Evolutionary conservation across 331 rosid species (phyloP), one percentile per base, ranked within the genome.

Genomic region (Malus hybrid): DNA sequence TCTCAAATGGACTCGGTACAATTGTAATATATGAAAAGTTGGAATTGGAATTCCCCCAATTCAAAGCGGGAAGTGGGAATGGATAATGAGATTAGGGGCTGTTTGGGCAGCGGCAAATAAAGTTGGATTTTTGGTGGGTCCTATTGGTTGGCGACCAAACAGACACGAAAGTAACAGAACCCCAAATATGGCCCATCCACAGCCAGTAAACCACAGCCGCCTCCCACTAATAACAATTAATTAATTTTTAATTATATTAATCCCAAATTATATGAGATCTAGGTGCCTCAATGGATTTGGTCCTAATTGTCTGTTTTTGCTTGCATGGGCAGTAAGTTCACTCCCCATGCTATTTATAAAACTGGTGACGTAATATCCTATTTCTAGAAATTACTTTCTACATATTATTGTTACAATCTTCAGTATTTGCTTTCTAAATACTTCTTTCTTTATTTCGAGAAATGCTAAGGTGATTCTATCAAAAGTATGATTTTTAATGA

Each of bases 61-160:
- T 39, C 12, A 39, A 39, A 39, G 44, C 12, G 44, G 12, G 44
- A 39, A 72, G 24, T 34, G 39, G 27, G 20, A 55, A 55, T 33
- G 54, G 66, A 39, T n/a, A 71, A 32, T 13, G 7, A 31, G 59
- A 11, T 71, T 6, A 4, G 6, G 6, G 33, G 20, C 39, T 28
- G 15, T 32, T 16, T 8, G 27, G 8, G 4, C 14, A 32, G 69
- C 0, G 2, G 12, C 27, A 9, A 65, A 65, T 20, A 32, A 65
- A 65, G 7, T 19, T n/a, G 70, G 10, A 10, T 10, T 34, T 52
- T 10, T 6, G 29, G 86, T 75, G 82, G 65, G 90, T n/a, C 90
- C 93, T 70, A 79, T 18, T 2, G 65, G 82, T 89, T 83, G 90
- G 90, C 82, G 79, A 82, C 87, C 90, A 79, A 85, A 77, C 78